A percentile compares a stretch with the other conserved stretches of the same genome.
Evolutionary conservation across 805 yeast genomes (phyloP).

Genomic region (Kuraishia ogatae): DNA sequence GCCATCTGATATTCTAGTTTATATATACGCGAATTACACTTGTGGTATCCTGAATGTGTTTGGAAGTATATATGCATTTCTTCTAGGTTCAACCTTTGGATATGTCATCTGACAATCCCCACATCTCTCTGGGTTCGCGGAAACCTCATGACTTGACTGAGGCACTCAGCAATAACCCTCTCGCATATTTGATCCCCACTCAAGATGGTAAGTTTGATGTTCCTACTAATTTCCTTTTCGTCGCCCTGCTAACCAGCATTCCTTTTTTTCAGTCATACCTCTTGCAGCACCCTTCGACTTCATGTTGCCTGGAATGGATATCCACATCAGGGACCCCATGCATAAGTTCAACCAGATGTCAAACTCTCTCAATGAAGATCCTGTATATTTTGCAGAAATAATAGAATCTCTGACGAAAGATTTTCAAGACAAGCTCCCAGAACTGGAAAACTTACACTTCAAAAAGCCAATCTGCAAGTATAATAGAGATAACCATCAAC

Average conservation of each 20-base stretch:
- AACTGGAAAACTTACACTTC: conserved; percentile 18
- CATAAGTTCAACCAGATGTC: conserved; percentile 6
- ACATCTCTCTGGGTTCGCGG: background rate
- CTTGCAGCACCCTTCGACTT: conserved; percentile 19
- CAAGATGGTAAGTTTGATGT: conserved; percentile 25
- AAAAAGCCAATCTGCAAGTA: conserved; percentile 21
- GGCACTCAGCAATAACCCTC: conserved; percentile 19
- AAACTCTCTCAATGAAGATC: conserved; percentile 8
- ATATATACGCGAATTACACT: no score
- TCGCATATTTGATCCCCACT: conserved; percentile 28
- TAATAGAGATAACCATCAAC: background rate
- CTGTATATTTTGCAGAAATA: conserved; percentile 7
- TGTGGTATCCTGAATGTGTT: background rate
- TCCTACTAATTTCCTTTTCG: background rate
- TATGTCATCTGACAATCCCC: background rate
- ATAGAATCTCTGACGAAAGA: conserved; percentile 19
- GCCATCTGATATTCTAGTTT: no score
- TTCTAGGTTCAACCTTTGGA: background rate
- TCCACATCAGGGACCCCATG: conserved; percentile 1
- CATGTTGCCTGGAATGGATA: conserved; percentile 4
- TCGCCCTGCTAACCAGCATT: background rate
- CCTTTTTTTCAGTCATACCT: conserved; percentile 12
- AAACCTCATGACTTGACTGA: conserved; percentile 9
- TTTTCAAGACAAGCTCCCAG: conserved; percentile 16
- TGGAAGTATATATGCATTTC: no score